Evolutionary conservation across 2,329 filamentous ascomycete genomes (phyloP).

Genomic region (Fusarium keratoplasticum): DNA sequence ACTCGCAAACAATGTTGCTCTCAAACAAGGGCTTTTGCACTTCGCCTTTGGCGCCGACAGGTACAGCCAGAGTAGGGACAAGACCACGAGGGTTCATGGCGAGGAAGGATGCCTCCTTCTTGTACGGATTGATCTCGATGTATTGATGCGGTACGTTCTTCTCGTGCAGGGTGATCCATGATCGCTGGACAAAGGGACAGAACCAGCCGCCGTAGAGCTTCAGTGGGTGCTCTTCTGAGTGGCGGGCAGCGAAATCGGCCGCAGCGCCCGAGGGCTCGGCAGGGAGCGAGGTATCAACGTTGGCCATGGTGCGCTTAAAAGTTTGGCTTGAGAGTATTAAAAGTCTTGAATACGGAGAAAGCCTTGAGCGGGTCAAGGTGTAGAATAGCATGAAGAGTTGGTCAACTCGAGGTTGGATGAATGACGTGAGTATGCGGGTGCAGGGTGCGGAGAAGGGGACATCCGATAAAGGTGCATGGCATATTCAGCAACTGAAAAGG

Average conservation of each 20-base stretch:
- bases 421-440: slow-evolving; percentile 28
- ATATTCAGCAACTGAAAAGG: background rate
- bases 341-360: background rate
- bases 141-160: slow-evolving; percentile 81
- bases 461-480: background rate
- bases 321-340: background rate
- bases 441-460: slow-evolving; percentile 20
- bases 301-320: slow-evolving; percentile 50
- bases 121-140: slow-evolving; percentile 82
- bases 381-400: slow-evolving; percentile 4
- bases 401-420: slow-evolving; percentile 10
- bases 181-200: slow-evolving; percentile 76
- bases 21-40: slow-evolving; percentile 74
- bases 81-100: slow-evolving; percentile 80
- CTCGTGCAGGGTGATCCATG: slow-evolving; percentile 79
- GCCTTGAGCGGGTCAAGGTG: background rate
- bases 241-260: slow-evolving; percentile 57
- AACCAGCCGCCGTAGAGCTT: slow-evolving; percentile 83
- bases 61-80: slow-evolving; percentile 75
- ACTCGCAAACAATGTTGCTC: slow-evolving; percentile 79
- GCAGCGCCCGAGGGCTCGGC: slow-evolving; percentile 62
- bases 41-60: slow-evolving; percentile 45
- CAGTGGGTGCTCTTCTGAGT: slow-evolving; percentile 61
- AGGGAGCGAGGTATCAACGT: slow-evolving; percentile 62
- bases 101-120: slow-evolving; percentile 76